Percentiles rank a stretch among this genome's conserved stretches.
These are phyloP conservation scores for Colletotrichum zoysiae DNA, from an alignment of 2,329 filamentous ascomycete genomes.

Conservation along the genomic window DNA sequence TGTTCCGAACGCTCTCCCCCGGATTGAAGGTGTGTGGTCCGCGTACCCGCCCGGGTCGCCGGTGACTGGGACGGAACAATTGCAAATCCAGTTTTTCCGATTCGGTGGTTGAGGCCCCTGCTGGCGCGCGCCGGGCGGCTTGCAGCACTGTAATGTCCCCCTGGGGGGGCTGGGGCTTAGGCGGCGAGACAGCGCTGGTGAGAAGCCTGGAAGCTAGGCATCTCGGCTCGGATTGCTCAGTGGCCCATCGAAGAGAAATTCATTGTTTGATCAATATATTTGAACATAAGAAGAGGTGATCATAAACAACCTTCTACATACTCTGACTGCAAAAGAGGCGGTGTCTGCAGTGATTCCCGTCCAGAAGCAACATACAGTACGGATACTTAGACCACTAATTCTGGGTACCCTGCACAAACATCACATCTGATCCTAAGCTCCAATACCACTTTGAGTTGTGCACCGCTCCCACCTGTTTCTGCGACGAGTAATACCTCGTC, in stretches of 20 bases:
- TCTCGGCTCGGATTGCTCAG: not conserved
- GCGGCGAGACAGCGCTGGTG: not conserved
- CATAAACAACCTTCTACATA: no score
- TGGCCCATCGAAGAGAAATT: not conserved
- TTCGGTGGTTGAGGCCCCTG: constrained; percentile 10
- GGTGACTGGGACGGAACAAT: constrained; percentile 31
- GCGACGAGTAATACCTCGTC: no score
- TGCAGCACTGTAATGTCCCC: not conserved
- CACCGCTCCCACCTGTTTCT: no score
- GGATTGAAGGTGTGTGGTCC: constrained; percentile 28
- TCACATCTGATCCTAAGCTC: no score
- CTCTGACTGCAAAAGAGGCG: no score
- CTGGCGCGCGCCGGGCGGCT: not conserved
- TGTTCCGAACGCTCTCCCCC: constrained; percentile 5
- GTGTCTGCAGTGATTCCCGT: not conserved
- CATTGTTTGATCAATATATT: not conserved
- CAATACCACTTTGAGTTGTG: no score
- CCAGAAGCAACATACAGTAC: no score
- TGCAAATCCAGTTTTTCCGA: constrained; percentile 42
- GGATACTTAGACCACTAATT: not conserved
- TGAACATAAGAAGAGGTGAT: rapidly evolving
- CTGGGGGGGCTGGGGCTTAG: not conserved
- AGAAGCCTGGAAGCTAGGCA: no score
- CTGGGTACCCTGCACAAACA: no score
- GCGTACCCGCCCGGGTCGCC: constrained; percentile 19